Base-by-base conservation (phyloP, 2,329 filamentous ascomycete species). In the Neoscytalidium dimidiatum region DNA sequence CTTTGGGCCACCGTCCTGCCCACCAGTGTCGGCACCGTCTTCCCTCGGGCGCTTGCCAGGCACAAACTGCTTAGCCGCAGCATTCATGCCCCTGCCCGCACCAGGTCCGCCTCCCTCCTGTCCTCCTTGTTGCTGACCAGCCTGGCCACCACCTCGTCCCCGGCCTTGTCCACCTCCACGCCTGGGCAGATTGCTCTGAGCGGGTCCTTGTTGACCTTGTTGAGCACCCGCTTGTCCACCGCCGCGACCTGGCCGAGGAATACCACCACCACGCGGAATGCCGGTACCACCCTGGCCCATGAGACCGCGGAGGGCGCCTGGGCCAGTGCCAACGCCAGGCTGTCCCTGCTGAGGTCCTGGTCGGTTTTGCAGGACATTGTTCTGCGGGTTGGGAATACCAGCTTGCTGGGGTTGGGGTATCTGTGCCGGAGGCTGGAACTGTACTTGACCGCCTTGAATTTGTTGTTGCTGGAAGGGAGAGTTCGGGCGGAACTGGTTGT, bases 11-110 rank as follows among this genome's bases (percentile, higher is more conserved):
- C 48, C 46, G 19, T 52, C 49, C 9, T 51, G 60, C 13, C 21
- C 61, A 41, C 48, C 48, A 14, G 23, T 67, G 14, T 69, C 71
- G 48, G 52, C 71, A 0, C 66, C 68, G 21, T 67, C 66, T 33
- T 76, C 74, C 21, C 71, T 68, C 4, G 70, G 69, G 7, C 76
- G 71, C 69, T 77, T 77, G 68, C 77, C 72, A 23, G 77, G 77
- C n/a, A 71, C 68, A 53, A 79, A 79, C 4, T 73, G 70, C 56
- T 65, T 66, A 1, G 78, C 78, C 19, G 69, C 70, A 0, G 77
- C 72, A 48, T 78, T 80, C 67, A 80, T 68, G 3, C 68, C 70
- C 4, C 69, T 68, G 1, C 71, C 68, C 2, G 67, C 69, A 19
- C 74, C 71, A 41, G 73, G 67, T 5, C 69, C 64, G 7, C 70